These are phyloP conservation scores for Endothia cerciana DNA, from an alignment of 2,329 filamentous ascomycete genomes.

Conservation along the genomic window DNA sequence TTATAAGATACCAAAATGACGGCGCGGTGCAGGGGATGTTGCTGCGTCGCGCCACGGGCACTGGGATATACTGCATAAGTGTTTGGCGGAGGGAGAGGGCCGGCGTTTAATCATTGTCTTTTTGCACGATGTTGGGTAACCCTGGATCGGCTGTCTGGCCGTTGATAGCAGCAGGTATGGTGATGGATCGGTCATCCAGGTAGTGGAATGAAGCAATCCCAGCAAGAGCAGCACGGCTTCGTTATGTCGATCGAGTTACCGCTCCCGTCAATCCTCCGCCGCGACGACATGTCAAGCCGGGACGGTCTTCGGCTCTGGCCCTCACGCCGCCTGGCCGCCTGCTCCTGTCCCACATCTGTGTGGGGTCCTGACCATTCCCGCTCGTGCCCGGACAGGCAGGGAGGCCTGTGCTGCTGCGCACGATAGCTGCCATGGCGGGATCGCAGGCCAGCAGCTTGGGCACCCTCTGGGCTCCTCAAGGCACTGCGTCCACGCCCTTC, in stretches of 20 bases:
- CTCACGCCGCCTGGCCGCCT: too few species aligned
- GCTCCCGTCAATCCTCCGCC: too few species aligned
- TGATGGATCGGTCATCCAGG: constrained; percentile 20
- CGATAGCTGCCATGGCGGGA: too few species aligned
- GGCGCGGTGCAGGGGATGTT: not conserved
- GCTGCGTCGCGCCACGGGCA: constrained; percentile 12
- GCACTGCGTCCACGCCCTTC: too few species aligned
- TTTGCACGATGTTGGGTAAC: constrained; percentile 29
- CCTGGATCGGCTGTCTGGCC: constrained; percentile 17
- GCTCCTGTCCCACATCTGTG: too few species aligned
- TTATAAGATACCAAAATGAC: constrained; percentile 16
- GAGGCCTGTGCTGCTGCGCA: not conserved
- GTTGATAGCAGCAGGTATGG: constrained; percentile 18
- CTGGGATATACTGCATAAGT: constrained; percentile 25
- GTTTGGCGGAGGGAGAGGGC: constrained; percentile 23
- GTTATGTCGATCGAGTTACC: too few species aligned
- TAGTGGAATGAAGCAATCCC: constrained; percentile 20
- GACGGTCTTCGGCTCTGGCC: too few species aligned
- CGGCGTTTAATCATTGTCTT: constrained; percentile 28
- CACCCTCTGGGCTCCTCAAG: too few species aligned
- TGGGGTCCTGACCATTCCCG: too few species aligned
- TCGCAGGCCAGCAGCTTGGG: too few species aligned
- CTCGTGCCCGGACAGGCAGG: not conserved
- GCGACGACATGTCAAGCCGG: too few species aligned
- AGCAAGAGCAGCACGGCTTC: not conserved